phyloP scores from a whole-genome alignment of 2,329 filamentous ascomycete species.

The Thelonectria blattea region DNA sequence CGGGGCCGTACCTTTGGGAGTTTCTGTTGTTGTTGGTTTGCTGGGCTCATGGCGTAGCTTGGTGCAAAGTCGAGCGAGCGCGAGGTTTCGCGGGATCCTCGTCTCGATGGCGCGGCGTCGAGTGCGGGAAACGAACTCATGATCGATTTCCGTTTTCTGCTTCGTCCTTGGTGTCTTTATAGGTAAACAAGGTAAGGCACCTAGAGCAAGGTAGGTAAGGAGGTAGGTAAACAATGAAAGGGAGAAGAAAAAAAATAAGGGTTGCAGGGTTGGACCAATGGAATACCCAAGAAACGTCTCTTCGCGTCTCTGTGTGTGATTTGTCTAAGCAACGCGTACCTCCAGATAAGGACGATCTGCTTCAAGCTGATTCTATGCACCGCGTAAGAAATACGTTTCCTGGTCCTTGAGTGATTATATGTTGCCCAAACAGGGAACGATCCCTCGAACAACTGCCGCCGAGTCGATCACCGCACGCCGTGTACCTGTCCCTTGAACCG shows the following conservation, averaged over 20 bases:
- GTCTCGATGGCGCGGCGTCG: background rate
- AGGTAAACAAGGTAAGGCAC: too few relatives aligned
- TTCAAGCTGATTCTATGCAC: background rate
- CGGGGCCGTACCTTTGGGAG: background rate
- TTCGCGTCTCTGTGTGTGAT: background rate
- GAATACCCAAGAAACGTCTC: background rate
- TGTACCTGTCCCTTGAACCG: background rate
- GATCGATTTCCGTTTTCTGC: background rate
- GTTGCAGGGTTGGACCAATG: background rate
- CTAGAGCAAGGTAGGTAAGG: too few relatives aligned
- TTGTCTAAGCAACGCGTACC: background rate
- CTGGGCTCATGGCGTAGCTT: background rate
- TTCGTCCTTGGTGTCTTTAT: too few relatives aligned
- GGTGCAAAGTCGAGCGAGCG: conserved; percentile 6
- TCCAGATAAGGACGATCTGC: too few relatives aligned
- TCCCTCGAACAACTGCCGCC: conserved; percentile 1
- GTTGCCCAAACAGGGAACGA: background rate
- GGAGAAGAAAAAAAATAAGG: background rate
- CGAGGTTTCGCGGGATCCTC: conserved; percentile 4
- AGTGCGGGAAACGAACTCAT: conserved; percentile 9
- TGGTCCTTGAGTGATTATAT: background rate
- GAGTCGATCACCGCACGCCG: background rate
- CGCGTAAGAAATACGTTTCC: background rate
- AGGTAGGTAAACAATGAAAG: too few relatives aligned
- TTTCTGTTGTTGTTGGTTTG: background rate